Conservation (phyloP, 2,329 filamentous ascomycete genomes). For the Calycina herbarum region DNA sequence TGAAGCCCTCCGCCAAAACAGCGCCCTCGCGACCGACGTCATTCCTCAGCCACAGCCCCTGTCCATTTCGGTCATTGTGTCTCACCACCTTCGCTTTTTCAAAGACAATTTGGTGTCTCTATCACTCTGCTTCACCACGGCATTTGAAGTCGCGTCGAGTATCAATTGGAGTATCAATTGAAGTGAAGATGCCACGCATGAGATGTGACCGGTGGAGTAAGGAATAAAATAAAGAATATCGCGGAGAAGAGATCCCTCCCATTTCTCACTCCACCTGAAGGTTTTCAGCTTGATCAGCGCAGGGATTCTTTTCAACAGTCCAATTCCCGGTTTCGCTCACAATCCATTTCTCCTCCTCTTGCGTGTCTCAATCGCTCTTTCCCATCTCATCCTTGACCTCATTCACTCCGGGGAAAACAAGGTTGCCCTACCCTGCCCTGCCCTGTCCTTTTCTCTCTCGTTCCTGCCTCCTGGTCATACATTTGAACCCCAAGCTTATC, state of each 20-base stretch:
- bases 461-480: neutral
- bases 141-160: too few species aligned
- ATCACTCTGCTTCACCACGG: too few species aligned
- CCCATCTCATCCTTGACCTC: neutral
- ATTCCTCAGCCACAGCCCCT: too few species aligned
- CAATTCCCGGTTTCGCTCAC: neutral
- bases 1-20: neutral
- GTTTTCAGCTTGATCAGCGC: slow-evolving; percentile 3
- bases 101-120: too few species aligned
- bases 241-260: neutral
- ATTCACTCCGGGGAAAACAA: neutral
- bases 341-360: neutral
- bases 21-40: neutral
- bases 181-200: neutral
- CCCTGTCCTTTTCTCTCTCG: too few species aligned
- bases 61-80: too few species aligned
- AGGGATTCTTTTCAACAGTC: neutral
- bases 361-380: neutral
- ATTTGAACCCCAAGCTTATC: neutral
- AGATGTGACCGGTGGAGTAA: neutral
- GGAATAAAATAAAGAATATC: neutral
- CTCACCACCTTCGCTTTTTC: too few species aligned
- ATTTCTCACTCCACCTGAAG: neutral
- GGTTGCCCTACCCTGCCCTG: neutral
- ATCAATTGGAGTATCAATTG: too few species aligned